Evolutionary conservation across 2,329 filamentous ascomycete genomes (phyloP).

Genomic region (Phoma sp.): DNA sequence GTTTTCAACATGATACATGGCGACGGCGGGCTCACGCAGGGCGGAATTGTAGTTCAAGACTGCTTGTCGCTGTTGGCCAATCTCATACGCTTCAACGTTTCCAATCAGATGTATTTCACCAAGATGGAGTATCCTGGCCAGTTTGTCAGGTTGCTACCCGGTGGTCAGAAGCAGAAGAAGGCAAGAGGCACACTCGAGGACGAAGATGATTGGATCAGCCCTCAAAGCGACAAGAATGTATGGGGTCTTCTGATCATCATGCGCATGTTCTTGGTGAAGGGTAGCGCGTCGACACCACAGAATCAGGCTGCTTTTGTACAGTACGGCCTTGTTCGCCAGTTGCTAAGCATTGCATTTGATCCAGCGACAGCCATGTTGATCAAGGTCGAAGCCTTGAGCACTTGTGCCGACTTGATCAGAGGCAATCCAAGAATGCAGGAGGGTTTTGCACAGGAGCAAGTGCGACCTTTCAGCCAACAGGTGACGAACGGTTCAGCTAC

Average conservation of each 20-base stretch:
- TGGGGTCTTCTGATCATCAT: slow-evolving; percentile 89
- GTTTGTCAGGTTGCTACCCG: slow-evolving; percentile 71
- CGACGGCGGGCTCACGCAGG: slow-evolving; percentile 82
- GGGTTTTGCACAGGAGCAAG: slow-evolving; percentile 84
- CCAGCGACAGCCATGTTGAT: slow-evolving; percentile 75
- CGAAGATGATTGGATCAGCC: slow-evolving; percentile 74
- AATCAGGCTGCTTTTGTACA: slow-evolving; percentile 90
- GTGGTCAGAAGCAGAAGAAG: slow-evolving; percentile 62
- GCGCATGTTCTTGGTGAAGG: slow-evolving; percentile 80
- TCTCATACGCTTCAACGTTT: slow-evolving; percentile 81
- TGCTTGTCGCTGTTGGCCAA: slow-evolving; percentile 91
- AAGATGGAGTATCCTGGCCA: slow-evolving; percentile 84
- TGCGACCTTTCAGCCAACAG: slow-evolving; percentile 64
- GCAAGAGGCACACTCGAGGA: slow-evolving; percentile 55
- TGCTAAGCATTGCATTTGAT: slow-evolving; percentile 83
- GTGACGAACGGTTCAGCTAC: slow-evolving; percentile 49
- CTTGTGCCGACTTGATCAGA: slow-evolving; percentile 87
- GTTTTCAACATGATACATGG: slow-evolving; percentile 80
- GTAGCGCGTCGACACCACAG: slow-evolving; percentile 77
- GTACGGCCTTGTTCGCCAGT: slow-evolving; percentile 76
- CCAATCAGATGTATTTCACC: slow-evolving; percentile 92
- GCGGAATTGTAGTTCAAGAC: slow-evolving; percentile 88
- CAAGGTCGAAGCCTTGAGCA: slow-evolving; percentile 81
- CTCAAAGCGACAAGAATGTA: slow-evolving; percentile 84
- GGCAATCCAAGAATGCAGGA: slow-evolving; percentile 83